Evolutionary conservation across 495 filamentous ascomycete species (phyloP).

Genomic region (Penicillium subrubescens): DNA sequence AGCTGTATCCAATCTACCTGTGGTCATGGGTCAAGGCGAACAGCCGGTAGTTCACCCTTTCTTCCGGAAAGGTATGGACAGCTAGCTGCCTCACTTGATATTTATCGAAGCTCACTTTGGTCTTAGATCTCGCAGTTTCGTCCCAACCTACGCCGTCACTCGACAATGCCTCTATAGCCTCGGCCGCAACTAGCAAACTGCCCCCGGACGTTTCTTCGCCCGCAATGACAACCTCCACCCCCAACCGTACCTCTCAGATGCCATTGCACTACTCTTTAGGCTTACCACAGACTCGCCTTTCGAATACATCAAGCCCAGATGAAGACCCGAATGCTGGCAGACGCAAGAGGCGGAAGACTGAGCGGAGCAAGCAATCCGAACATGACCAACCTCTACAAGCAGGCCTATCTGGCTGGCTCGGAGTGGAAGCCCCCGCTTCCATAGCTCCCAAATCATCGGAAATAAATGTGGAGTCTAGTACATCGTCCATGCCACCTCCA

Average conservation of each 20-base stretch:
- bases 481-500: background rate
- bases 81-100: background rate
- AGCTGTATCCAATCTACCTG: conserved; percentile 26
- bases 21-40: conserved; percentile 47
- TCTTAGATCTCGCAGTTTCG: conserved; percentile 26
- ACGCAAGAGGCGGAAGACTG: conserved; percentile 55
- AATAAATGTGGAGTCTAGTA: background rate
- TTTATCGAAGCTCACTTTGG: conserved; percentile 16
- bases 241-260: background rate
- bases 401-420: conserved; percentile 28
- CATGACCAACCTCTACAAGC: conserved; percentile 7
- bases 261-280: background rate
- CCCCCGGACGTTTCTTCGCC: background rate
- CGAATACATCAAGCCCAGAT: conserved; percentile 19
- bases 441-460: background rate
- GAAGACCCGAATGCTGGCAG: conserved; percentile 47
- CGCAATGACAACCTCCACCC: background rate
- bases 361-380: conserved; percentile 32
- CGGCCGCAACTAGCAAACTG: background rate
- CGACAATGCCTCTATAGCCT: background rate
- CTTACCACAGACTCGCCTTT: background rate
- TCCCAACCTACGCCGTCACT: conserved; percentile 11
- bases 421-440: background rate
- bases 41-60: conserved; percentile 47
- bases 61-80: conserved; percentile 41